Conservation (phyloP, 179 eudicot species). For the Corrigiola litoralis region DNA sequence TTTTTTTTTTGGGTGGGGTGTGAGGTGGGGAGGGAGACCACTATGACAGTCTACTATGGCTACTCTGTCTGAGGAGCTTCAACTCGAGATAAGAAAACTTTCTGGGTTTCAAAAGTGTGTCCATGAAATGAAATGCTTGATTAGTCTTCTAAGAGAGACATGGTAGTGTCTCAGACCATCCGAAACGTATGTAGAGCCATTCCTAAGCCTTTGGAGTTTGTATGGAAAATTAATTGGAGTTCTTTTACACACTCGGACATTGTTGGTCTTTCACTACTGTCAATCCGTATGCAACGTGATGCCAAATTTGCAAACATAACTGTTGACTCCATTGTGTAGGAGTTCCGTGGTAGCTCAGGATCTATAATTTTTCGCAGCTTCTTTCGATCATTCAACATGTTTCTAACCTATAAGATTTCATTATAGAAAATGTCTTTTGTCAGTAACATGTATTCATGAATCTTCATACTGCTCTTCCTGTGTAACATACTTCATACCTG, state of each 20-base stretch:
- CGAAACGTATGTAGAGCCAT: slow-evolving; percentile 45
- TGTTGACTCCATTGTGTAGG: slow-evolving; percentile 80
- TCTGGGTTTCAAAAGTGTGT: slow-evolving; percentile 3
- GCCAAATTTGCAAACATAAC: slow-evolving; percentile 85
- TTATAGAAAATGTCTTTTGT: background rate
- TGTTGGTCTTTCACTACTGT: slow-evolving; percentile 83
- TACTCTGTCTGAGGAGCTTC: background rate
- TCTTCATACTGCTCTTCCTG: background rate
- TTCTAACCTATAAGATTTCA: slow-evolving; percentile 52
- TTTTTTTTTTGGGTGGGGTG: background rate
- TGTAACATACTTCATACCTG: slow-evolving; percentile 47
- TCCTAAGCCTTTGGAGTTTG: slow-evolving; percentile 77
- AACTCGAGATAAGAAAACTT: background rate
- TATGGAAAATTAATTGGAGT: slow-evolving; percentile 62
- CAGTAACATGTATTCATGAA: background rate
- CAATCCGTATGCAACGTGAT: slow-evolving; percentile 76
- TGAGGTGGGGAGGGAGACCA: background rate
- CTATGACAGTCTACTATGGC: too few relatives aligned
- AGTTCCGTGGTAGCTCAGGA: slow-evolving; percentile 68
- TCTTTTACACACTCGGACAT: slow-evolving; percentile 82
- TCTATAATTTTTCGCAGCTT: slow-evolving; percentile 75
- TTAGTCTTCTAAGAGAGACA: background rate
- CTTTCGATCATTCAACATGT: slow-evolving; percentile 70
- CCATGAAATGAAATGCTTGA: background rate
- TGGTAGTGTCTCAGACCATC: slow-evolving; percentile 27